These are phyloP conservation scores for Pythium phragmitis DNA, from an alignment of 352 stramenopile species.

Conservation along the genomic window DNA sequence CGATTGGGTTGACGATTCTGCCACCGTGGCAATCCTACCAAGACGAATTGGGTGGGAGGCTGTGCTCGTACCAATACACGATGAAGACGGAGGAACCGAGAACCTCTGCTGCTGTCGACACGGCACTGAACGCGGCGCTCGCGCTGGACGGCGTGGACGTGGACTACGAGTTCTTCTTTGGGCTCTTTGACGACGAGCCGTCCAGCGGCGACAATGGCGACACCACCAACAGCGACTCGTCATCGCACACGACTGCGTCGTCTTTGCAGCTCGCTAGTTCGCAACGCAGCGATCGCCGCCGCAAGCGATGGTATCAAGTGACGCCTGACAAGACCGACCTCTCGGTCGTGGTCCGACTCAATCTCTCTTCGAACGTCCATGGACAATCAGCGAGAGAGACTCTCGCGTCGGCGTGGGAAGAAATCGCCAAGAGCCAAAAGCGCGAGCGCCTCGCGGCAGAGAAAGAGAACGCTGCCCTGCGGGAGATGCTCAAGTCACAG, in stretches of 20 bases:
- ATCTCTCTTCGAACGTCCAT: background rate
- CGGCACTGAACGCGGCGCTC: background rate
- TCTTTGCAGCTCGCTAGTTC: background rate
- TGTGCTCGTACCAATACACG: background rate
- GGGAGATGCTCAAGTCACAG: background rate
- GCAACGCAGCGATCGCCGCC: slow-evolving; percentile 4
- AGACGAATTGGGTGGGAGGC: background rate
- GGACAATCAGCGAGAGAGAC: background rate
- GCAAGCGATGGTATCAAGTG: background rate
- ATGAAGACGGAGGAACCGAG: background rate
- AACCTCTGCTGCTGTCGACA: background rate
- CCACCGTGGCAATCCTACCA: too few species aligned
- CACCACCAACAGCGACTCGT: background rate
- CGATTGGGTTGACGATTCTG: too few species aligned
- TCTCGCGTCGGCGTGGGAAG: slow-evolving; percentile 1
- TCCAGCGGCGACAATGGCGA: background rate
- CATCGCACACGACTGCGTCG: background rate
- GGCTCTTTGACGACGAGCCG: slow-evolving; percentile 1
- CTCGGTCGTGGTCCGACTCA: background rate
- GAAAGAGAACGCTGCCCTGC: slow-evolving; percentile 7
- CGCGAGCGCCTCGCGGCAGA: slow-evolving; percentile 1
- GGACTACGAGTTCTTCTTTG: slow-evolving; percentile 4
- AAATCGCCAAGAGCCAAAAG: slow-evolving; percentile 1
- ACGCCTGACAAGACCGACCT: background rate
- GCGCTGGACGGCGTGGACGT: slow-evolving; percentile 7